Evolutionary conservation across 371 early-diverging fungal species (phyloP).

Genomic region (Haplosporangium sp.): DNA sequence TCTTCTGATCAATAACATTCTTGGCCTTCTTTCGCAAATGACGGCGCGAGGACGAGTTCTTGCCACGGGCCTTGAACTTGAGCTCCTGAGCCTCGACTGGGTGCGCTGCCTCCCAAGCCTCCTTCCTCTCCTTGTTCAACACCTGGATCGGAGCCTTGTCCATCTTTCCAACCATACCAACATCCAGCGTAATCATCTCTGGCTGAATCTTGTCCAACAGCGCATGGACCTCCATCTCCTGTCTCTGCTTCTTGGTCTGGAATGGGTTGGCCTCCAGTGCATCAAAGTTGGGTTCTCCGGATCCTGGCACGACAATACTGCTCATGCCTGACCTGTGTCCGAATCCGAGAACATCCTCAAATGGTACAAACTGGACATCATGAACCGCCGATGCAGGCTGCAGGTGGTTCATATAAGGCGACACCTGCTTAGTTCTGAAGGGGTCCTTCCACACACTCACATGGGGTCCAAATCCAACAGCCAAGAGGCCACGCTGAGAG

Average conservation of each 20-base stretch:
- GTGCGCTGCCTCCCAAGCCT: conserved; percentile 58
- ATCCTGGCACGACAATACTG: conserved; percentile 91
- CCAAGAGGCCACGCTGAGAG: conserved; percentile 89
- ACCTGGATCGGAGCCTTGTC: conserved; percentile 67
- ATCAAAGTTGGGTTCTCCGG: conserved; percentile 98
- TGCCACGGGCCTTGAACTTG: conserved; percentile 79
- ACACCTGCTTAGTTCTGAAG: conserved; percentile 74
- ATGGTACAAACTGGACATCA: conserved; percentile 89
- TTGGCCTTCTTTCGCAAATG: conserved; percentile 80
- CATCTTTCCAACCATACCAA: conserved; percentile 77
- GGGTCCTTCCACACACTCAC: conserved; percentile 92
- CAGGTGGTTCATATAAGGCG: conserved; percentile 93
- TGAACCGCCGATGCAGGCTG: conserved; percentile 66
- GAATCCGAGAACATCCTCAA: conserved; percentile 96
- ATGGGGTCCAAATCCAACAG: conserved; percentile 83
- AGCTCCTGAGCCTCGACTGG: conserved; percentile 62
- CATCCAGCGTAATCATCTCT: conserved; percentile 81
- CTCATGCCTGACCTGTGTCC: conserved; percentile 90
- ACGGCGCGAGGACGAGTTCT: conserved; percentile 80
- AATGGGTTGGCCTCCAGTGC: conserved; percentile 95
- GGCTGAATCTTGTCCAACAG: conserved; percentile 89
- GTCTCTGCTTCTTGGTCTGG: conserved; percentile 91
- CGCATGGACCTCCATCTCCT: conserved; percentile 92
- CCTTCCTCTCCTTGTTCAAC: conserved; percentile 62
- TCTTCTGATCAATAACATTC: conserved; percentile 80